phyloP scores from a whole-genome alignment of 163 green algal species.

The Scenedesmus sp. region DNA sequence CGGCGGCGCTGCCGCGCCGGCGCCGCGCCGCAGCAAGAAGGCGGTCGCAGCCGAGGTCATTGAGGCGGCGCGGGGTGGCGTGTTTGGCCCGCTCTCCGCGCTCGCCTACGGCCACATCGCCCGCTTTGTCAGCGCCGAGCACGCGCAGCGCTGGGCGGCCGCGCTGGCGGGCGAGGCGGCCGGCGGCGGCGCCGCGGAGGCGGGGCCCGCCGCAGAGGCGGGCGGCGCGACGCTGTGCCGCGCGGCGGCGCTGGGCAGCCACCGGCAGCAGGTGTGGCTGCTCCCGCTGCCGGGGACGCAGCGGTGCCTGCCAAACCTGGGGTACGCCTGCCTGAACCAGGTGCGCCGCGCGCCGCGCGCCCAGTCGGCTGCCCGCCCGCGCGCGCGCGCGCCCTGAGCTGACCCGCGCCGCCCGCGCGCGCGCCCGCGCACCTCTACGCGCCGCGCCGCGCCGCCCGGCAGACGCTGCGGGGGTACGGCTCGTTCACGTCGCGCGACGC shows the following conservation, averaged over 20 bases:
- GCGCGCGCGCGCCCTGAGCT: too few relatives aligned
- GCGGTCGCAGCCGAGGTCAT: slow-evolving; percentile 25
- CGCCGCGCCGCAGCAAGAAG: slow-evolving; percentile 26
- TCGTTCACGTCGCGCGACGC: slow-evolving; percentile 71
- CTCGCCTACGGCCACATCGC: slow-evolving; percentile 28
- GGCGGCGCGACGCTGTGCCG: slow-evolving; percentile 15
- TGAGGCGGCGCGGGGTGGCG: neutral
- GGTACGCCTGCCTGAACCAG: slow-evolving; percentile 82
- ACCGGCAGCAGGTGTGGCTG: slow-evolving; percentile 35
- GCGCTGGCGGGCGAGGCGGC: neutral
- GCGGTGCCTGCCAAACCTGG: slow-evolving; percentile 68
- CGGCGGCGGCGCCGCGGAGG: neutral
- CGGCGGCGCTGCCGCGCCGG: neutral
- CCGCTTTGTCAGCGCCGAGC: slow-evolving; percentile 20
- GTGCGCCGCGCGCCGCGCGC: too few relatives aligned
- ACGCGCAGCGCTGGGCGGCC: slow-evolving; percentile 11
- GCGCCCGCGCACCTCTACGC: too few relatives aligned
- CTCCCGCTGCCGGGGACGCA: neutral
- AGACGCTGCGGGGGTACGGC: slow-evolving; percentile 61
- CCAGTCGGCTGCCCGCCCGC: too few relatives aligned
- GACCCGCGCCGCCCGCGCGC: too few relatives aligned
- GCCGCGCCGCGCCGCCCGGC: too few relatives aligned
- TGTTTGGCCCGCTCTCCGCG: slow-evolving; percentile 5
- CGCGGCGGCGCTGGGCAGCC: slow-evolving; percentile 8
- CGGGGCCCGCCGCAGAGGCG: neutral